phyloP scores from a whole-genome alignment of 371 early-diverging fungal genomes.

The Mucor piriformis region DNA sequence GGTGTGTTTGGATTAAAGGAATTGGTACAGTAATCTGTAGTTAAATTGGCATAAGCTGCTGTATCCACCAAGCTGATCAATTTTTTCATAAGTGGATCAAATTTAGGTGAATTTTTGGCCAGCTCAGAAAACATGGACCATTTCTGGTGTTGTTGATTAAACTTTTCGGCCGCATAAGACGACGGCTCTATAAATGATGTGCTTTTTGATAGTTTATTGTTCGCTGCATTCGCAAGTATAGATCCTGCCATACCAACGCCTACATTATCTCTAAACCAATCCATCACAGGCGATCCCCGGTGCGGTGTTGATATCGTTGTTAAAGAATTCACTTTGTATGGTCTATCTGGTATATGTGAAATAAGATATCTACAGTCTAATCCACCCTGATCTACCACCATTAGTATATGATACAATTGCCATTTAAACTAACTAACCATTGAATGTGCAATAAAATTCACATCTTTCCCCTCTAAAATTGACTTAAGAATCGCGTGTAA shows the following conservation, averaged over 20 bases:
- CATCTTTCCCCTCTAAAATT: slow-evolving; percentile 52
- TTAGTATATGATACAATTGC: not conserved
- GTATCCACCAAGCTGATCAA: slow-evolving; percentile 61
- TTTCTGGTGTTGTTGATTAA: not conserved
- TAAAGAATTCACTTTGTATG: slow-evolving; percentile 72
- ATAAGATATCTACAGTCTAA: slow-evolving; percentile 87
- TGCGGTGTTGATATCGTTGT: slow-evolving; percentile 94
- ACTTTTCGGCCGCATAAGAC: not conserved
- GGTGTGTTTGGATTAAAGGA: slow-evolving; percentile 88
- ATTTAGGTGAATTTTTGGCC: slow-evolving; percentile 14
- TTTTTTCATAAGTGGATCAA: slow-evolving; percentile 25
- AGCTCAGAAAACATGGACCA: slow-evolving; percentile 22
- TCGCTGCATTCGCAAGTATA: not conserved
- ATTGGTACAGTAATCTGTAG: slow-evolving; percentile 79
- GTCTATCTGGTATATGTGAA: slow-evolving; percentile 67
- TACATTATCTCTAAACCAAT: slow-evolving; percentile 84
- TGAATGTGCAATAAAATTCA: slow-evolving; percentile 91
- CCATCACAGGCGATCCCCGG: slow-evolving; percentile 89
- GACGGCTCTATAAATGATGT: not conserved
- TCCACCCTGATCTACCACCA: slow-evolving; percentile 67
- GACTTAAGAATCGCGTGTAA: slow-evolving; percentile 68
- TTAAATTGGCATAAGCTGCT: slow-evolving; percentile 89
- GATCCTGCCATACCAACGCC: slow-evolving; percentile 51
- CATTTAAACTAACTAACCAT: slow-evolving; percentile 69
- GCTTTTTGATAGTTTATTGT: not conserved